These are phyloP conservation scores for Komagataella ulmi DNA, from an alignment of 805 yeast genomes.

Conservation along the genomic window DNA sequence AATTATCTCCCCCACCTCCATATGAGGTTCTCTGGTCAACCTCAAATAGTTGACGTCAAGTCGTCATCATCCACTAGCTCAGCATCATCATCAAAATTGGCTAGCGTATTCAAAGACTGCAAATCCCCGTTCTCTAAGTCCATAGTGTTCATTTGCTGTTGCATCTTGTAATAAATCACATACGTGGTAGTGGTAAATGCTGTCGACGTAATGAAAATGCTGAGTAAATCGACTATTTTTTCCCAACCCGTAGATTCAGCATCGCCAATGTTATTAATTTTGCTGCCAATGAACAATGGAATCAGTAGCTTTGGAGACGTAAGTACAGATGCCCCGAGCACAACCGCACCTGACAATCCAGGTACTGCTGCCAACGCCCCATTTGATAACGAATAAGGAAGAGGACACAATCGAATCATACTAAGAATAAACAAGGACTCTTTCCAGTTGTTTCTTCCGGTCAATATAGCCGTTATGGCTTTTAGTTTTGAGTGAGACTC, in stretches of 20 bases:
- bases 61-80: slow-evolving; percentile 4
- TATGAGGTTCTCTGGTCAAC: neutral
- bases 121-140: slow-evolving; percentile 1
- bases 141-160: slow-evolving; percentile 14
- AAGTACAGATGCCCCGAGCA: slow-evolving; percentile 54
- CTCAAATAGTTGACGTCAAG: neutral
- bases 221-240: slow-evolving; percentile 45
- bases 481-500: slow-evolving; percentile 49
- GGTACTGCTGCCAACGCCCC: slow-evolving; percentile 90
- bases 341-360: slow-evolving; percentile 47
- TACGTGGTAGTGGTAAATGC: slow-evolving; percentile 51
- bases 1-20: too few relatives aligned
- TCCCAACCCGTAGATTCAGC: slow-evolving; percentile 27
- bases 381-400: slow-evolving; percentile 85
- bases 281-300: slow-evolving; percentile 66
- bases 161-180: slow-evolving; percentile 48
- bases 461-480: slow-evolving; percentile 62
- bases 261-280: slow-evolving; percentile 57
- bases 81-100: slow-evolving; percentile 3
- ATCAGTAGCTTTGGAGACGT: slow-evolving; percentile 77
- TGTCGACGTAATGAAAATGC: slow-evolving; percentile 41
- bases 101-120: neutral
- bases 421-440: slow-evolving; percentile 55
- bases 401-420: slow-evolving; percentile 74
- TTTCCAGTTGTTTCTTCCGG: slow-evolving; percentile 30